Evolutionary conservation across 2,329 filamentous ascomycete species (phyloP), one percentile per base, ranked within the genome.

Genomic region (Cercospora nicotianae): DNA sequence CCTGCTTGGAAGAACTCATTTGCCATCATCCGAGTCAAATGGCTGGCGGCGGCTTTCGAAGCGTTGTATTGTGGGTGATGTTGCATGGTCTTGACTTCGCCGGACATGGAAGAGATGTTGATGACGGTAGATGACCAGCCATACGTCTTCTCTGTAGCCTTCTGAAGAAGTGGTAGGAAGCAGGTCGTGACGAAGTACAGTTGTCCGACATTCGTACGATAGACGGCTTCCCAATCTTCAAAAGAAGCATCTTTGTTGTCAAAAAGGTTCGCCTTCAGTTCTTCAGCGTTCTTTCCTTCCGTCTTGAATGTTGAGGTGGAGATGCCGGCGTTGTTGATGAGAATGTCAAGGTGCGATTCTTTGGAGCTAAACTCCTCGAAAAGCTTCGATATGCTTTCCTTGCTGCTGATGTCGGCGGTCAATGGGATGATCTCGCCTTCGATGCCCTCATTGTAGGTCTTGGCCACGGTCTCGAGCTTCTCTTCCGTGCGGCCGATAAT

Each of bases 1-100:
- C 79, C 81, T 33, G 81, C 80, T 48, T 82, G 80, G n/a, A 83
- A 80, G 30, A 88, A 81, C 66, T 87, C 84, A 9, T 81, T 80
- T 0, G 85, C 84, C 8, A 88, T 79, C 80, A 87, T 81, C 71
- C 83, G 83, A 28, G 83, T 87, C 12, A 88, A 77, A 69, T 88
- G 86, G 57, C 87, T 83, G 7, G 81, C 76, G 1, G 84, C 84
- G 18, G 80, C 83, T 33, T 70, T 75, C 60, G 55, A 65, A 5
- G 83, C 79, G 67, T 86, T 84, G 78, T 83, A 84, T 45, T 79
- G 79, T 67, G 82, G 81, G 71, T 83, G 82, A 64, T 81, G 79
- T 70, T 84, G 83, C 5, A 81, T 79, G 20, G 81, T 83, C 69
- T 80, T 80, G 59, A 84, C 79, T 26, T 80, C 76, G 9, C 82